Percentiles rank a stretch among this genome's conserved stretches.
Evolutionary conservation across 148 eudicot species (phyloP).

Genomic region (Rhododendron ovatum): DNA sequence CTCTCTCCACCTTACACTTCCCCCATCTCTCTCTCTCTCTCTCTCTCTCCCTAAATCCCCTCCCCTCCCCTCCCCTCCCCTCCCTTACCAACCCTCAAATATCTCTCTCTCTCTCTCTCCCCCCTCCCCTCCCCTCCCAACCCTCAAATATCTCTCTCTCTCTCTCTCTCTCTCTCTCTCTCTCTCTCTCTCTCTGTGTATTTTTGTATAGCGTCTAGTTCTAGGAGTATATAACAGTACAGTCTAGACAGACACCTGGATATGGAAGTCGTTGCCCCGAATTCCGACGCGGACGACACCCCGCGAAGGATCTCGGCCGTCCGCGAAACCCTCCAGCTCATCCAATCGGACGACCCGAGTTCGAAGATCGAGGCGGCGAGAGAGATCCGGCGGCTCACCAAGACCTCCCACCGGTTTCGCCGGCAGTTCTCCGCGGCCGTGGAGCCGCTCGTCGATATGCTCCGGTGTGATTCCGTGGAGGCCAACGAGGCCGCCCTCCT

Average conservation of each 20-base stretch:
- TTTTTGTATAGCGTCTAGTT: neutral
- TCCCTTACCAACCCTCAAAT: neutral
- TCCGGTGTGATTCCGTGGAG: conserved; percentile 40
- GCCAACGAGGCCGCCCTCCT: conserved; percentile 72
- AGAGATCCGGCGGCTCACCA: conserved; percentile 93
- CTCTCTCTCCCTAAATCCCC: neutral
- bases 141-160: neutral
- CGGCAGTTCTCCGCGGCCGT: conserved; percentile 71
- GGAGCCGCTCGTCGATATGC: conserved; percentile 72
- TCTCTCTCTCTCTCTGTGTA: neutral
- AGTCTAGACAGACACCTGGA: neutral
- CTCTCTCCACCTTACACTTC: conserved; percentile 5
- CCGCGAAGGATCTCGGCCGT: conserved; percentile 17
- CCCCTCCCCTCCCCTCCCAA: neutral
- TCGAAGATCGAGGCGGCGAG: conserved; percentile 56
- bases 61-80: neutral
- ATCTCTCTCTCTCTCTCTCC: neutral
- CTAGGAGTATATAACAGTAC: too few species aligned
- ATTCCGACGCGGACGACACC: conserved; percentile 3
- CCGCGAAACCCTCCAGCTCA: conserved; percentile 38
- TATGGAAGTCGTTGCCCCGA: conserved; percentile 7
- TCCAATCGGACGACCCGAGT: conserved; percentile 47
- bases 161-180: neutral
- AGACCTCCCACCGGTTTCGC: conserved; percentile 85
- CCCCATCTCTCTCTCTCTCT: neutral